phyloP scores from a whole-genome alignment of 169 alveolate genomes.

The Babesia sp. region DNA sequence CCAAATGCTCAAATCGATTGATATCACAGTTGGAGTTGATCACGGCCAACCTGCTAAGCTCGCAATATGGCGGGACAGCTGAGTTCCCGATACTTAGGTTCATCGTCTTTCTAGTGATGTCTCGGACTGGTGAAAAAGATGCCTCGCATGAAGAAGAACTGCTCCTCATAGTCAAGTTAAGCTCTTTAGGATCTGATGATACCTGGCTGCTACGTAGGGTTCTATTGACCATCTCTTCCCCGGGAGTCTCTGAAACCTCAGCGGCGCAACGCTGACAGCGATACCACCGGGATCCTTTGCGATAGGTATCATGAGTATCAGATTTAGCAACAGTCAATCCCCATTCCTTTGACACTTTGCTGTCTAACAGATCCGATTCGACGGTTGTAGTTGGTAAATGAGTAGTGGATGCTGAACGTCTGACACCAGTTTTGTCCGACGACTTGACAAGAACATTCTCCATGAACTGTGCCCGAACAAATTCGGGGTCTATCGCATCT shows the following conservation, averaged over 20 bases:
- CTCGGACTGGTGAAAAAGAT: background rate
- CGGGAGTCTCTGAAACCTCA: background rate
- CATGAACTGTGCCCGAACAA: constrained; percentile 20
- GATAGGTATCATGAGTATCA: background rate
- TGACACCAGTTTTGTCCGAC: background rate
- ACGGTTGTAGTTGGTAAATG: background rate
- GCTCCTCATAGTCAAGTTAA: background rate
- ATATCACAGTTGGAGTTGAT: constrained; percentile 68
- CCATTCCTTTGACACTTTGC: background rate
- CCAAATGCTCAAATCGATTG: constrained; percentile 60
- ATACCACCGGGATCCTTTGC: constrained; percentile 4
- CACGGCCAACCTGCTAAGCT: constrained; percentile 67
- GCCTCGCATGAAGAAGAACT: background rate
- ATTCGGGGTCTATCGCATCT: constrained; percentile 24
- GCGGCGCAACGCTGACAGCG: constrained; percentile 22
- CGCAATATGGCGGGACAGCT: constrained; percentile 78
- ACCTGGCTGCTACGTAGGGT: background rate
- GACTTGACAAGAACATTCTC: constrained; percentile 3
- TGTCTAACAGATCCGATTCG: background rate
- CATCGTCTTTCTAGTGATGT: background rate
- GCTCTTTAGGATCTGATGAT: background rate
- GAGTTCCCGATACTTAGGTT: background rate
- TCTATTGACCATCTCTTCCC: background rate
- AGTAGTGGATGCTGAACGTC: constrained; percentile 20
- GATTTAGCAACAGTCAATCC: background rate